A percentile compares a stretch with the other conserved stretches of the same genome.
These are phyloP conservation scores for Microbotryum violaceum DNA, from an alignment of 1,284 basidiomycete genomes.

Conservation along the genomic window DNA sequence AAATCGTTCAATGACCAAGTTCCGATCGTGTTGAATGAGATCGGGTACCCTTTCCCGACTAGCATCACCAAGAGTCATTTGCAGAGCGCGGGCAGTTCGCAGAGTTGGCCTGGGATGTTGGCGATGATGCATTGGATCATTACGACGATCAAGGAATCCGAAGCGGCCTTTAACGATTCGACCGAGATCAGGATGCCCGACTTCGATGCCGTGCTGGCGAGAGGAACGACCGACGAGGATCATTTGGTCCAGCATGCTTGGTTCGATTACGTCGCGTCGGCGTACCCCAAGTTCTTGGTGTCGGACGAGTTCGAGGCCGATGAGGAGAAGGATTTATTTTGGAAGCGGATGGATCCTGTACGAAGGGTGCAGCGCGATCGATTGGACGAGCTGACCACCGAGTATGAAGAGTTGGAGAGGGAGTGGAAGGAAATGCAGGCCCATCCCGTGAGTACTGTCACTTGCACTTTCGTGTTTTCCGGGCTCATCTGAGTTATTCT, in stretches of 20 bases:
- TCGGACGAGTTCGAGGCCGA: conserved; percentile 3
- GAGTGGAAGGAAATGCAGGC: conserved; percentile 14
- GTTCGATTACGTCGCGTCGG: conserved; percentile 25
- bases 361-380: conserved; percentile 16
- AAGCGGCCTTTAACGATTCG: conserved; percentile 24
- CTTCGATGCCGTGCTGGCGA: conserved; percentile 3
- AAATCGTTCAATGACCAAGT: conserved; percentile 36
- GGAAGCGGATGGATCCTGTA: neutral
- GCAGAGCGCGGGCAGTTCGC: conserved; percentile 35
- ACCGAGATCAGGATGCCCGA: conserved; percentile 29
- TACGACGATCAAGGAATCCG: conserved; percentile 30
- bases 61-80: conserved; percentile 36
- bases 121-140: conserved; percentile 40
- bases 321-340: conserved; percentile 17
- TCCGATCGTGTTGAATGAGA: conserved; percentile 19
- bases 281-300: conserved; percentile 31
- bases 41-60: conserved; percentile 35
- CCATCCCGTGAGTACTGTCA: conserved; percentile 2
- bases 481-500: neutral
- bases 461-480: too few relatives aligned
- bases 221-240: conserved; percentile 2
- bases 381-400: conserved; percentile 25
- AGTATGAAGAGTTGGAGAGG: conserved; percentile 21
- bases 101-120: conserved; percentile 37
- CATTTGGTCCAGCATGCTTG: conserved; percentile 29